phyloP scores from a whole-genome alignment of 2,329 filamentous ascomycete species.

The Blastomyces percursus region DNA sequence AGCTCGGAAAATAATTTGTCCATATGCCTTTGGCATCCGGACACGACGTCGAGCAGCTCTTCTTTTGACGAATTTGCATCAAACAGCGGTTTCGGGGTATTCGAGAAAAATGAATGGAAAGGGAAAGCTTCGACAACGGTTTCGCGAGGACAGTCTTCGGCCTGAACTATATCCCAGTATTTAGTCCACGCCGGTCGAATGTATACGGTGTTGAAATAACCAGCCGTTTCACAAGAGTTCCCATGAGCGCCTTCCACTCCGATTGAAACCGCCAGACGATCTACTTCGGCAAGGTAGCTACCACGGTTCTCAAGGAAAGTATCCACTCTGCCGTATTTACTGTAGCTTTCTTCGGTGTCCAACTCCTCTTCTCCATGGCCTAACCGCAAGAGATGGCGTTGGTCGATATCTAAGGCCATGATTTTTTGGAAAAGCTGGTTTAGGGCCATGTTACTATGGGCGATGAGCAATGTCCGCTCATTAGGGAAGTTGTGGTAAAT shows the following conservation, averaged over 20 bases:
- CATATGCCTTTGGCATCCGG: slow-evolving; percentile 81
- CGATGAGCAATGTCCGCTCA: slow-evolving; percentile 82
- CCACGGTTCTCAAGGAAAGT: slow-evolving; percentile 85
- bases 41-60: slow-evolving; percentile 60
- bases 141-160: slow-evolving; percentile 45
- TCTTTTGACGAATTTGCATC: slow-evolving; percentile 54
- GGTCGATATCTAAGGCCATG: slow-evolving; percentile 87
- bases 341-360: slow-evolving; percentile 73
- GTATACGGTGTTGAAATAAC: slow-evolving; percentile 92
- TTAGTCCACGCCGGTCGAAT: slow-evolving; percentile 78
- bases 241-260: slow-evolving; percentile 87
- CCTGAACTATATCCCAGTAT: slow-evolving; percentile 58
- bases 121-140: slow-evolving; percentile 68
- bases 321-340: slow-evolving; percentile 89
- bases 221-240: slow-evolving; percentile 90
- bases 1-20: slow-evolving; percentile 83
- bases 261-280: slow-evolving; percentile 72
- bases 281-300: slow-evolving; percentile 68
- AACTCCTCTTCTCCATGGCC: slow-evolving; percentile 95
- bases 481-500: slow-evolving; percentile 96
- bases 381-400: slow-evolving; percentile 80
- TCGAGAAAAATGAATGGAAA: slow-evolving; percentile 76
- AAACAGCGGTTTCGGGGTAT: slow-evolving; percentile 80
- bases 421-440: slow-evolving; percentile 99
- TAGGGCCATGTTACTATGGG: slow-evolving; percentile 94